phyloP scores from a whole-genome alignment of 1,284 basidiomycete genomes.

The Phenoliferia sp. region DNA sequence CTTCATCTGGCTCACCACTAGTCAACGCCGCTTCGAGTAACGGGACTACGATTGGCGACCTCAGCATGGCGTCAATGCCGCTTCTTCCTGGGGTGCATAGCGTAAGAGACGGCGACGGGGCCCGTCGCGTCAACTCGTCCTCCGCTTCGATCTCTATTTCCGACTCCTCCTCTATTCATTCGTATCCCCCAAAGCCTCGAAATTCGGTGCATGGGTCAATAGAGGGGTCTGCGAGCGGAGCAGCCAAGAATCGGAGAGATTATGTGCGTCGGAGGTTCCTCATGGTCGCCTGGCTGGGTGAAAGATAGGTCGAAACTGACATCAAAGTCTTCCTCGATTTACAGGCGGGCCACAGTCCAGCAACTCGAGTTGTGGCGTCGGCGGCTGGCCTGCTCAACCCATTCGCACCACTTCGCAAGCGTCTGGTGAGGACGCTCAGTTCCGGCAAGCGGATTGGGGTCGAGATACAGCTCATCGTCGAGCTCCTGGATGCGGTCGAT shows the following conservation, averaged over 20 bases:
- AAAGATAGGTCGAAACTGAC: too few species aligned
- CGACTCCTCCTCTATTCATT: constrained; percentile 17
- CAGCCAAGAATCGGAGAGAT: constrained; percentile 1
- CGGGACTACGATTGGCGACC: constrained; percentile 21
- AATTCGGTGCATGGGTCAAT: background rate
- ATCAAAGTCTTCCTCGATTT: too few species aligned
- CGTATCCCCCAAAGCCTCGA: constrained; percentile 20
- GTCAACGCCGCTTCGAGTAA: constrained; percentile 9
- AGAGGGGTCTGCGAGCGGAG: background rate
- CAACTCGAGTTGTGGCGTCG: background rate
- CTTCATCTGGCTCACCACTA: constrained; percentile 10
- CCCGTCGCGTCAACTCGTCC: constrained; percentile 1
- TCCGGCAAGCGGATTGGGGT: constrained; percentile 3
- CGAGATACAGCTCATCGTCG: constrained; percentile 42
- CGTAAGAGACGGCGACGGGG: background rate
- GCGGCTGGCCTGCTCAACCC: constrained; percentile 11
- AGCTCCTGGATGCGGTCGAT: constrained; percentile 62
- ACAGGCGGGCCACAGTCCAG: background rate
- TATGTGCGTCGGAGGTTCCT: constrained; percentile 11
- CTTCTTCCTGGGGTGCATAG: constrained; percentile 6
- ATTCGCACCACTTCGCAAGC: constrained; percentile 26
- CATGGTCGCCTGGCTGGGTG: too few species aligned
- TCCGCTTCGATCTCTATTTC: constrained; percentile 8
- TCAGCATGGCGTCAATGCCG: constrained; percentile 21
- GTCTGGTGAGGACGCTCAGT: constrained; percentile 19